These are phyloP conservation scores for Blastocystis sp. DNA, from an alignment of 352 stramenopile genomes.

Conservation along the genomic window DNA sequence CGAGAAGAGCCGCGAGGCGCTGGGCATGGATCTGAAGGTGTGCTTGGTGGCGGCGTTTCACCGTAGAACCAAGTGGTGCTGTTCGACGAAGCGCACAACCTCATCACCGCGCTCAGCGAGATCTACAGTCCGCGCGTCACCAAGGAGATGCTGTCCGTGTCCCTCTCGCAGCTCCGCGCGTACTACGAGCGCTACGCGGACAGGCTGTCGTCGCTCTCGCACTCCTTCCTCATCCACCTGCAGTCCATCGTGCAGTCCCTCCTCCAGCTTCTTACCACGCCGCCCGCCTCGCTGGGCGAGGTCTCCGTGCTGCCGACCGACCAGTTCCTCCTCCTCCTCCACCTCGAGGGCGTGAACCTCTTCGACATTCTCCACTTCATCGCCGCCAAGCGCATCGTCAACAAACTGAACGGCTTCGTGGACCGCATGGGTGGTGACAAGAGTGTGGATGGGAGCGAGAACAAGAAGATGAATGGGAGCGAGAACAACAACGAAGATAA, in stretches of 20 bases:
- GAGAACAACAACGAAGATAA: neutral
- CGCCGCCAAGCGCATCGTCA: conserved; percentile 66
- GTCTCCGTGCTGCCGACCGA: conserved; percentile 55
- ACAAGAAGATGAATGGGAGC: conserved; percentile 78
- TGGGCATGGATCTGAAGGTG: conserved; percentile 84
- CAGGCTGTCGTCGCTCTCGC: conserved; percentile 22
- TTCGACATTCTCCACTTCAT: conserved; percentile 83
- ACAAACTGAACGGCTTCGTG: conserved; percentile 68
- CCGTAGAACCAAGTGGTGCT: conserved; percentile 89
- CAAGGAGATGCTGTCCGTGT: neutral
- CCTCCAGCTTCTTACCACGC: neutral
- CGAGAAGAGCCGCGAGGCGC: conserved; percentile 85
- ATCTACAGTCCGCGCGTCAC: conserved; percentile 83
- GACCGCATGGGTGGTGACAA: conserved; percentile 18
- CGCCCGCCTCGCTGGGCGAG: conserved; percentile 28
- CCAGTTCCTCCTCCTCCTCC: conserved; percentile 80
- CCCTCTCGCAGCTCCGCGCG: neutral
- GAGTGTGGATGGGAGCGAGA: conserved; percentile 70
- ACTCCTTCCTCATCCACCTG: conserved; percentile 59
- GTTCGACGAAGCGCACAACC: conserved; percentile 98
- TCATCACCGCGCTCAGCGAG: conserved; percentile 91
- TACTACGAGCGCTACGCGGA: conserved; percentile 35
- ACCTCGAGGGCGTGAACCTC: conserved; percentile 84
- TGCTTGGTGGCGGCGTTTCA: conserved; percentile 85
- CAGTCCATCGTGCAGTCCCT: conserved; percentile 31